Conservation (phyloP, 257 asterid species). For the Nicotiana paniculata region DNA sequence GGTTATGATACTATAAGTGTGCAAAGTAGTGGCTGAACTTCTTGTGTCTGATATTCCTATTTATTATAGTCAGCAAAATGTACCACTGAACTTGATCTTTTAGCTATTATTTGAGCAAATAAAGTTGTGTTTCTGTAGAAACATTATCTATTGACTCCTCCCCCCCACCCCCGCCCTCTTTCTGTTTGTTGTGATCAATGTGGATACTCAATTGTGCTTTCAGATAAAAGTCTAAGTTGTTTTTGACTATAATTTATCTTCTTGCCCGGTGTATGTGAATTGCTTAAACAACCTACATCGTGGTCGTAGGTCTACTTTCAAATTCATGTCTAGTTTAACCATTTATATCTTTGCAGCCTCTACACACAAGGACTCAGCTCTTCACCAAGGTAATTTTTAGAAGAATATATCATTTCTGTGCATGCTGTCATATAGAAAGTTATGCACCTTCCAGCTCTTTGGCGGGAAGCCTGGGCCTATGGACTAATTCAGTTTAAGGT, state of each 20-base stretch:
- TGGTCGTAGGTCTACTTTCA: neutral
- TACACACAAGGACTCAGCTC: conserved; percentile 65
- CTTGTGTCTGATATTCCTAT: too few relatives aligned
- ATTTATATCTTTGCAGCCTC: conserved; percentile 55
- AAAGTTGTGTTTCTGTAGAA: too few relatives aligned
- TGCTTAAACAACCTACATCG: neutral
- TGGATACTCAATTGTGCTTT: neutral
- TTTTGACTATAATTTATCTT: neutral
- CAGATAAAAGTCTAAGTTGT: neutral
- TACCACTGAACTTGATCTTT: too few relatives aligned
- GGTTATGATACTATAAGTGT: too few relatives aligned
- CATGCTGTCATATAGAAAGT: neutral
- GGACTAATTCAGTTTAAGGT: neutral
- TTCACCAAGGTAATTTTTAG: conserved; percentile 68
- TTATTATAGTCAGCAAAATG: too few relatives aligned
- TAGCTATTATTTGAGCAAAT: too few relatives aligned
- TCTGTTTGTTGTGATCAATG: neutral
- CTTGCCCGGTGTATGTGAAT: neutral
- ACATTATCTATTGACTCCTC: too few relatives aligned
- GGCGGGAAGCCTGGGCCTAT: neutral
- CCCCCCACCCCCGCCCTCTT: neutral
- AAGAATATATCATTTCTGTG: neutral
- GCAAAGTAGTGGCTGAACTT: too few relatives aligned
- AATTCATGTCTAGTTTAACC: neutral
- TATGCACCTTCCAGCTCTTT: neutral